Conservation (phyloP, 495 filamentous ascomycete genomes). For the Neurospora sp. region DNA sequence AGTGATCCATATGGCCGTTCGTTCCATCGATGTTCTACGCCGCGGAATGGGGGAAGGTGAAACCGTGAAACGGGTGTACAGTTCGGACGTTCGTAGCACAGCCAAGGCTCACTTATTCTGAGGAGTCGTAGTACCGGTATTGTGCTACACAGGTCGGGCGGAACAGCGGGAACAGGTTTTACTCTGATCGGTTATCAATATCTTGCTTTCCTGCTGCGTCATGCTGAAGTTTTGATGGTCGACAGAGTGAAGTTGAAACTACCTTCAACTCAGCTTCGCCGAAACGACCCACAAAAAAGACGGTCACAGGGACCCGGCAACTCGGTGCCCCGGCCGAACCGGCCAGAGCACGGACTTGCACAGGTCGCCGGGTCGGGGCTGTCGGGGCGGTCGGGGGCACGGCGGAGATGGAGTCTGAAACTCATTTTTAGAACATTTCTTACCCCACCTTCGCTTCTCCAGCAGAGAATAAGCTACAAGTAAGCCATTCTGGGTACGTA, state of each 20-base stretch:
- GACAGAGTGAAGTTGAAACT: background rate
- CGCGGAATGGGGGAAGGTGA: background rate
- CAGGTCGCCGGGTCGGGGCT: background rate
- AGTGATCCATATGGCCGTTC: background rate
- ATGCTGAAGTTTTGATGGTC: background rate
- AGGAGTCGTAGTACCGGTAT: background rate
- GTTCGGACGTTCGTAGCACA: background rate
- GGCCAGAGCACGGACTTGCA: background rate
- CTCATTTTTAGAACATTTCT: background rate
- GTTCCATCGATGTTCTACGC: background rate
- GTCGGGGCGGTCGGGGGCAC: background rate
- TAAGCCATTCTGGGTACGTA: background rate
- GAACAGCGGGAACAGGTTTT: background rate
- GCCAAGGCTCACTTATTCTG: background rate
- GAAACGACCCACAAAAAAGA: background rate
- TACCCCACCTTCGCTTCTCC: background rate
- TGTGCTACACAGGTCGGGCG: background rate
- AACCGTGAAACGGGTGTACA: background rate
- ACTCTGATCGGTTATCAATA: background rate
- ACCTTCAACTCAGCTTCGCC: background rate
- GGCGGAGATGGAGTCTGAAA: background rate
- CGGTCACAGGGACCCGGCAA: background rate
- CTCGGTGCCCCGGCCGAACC: background rate
- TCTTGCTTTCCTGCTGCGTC: background rate
- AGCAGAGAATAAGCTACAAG: background rate